A percentile compares a stretch with the other conserved stretches of the same genome.
phyloP scores from a whole-genome alignment of 1,284 basidiomycete genomes.

The Tausonia pullulans region DNA sequence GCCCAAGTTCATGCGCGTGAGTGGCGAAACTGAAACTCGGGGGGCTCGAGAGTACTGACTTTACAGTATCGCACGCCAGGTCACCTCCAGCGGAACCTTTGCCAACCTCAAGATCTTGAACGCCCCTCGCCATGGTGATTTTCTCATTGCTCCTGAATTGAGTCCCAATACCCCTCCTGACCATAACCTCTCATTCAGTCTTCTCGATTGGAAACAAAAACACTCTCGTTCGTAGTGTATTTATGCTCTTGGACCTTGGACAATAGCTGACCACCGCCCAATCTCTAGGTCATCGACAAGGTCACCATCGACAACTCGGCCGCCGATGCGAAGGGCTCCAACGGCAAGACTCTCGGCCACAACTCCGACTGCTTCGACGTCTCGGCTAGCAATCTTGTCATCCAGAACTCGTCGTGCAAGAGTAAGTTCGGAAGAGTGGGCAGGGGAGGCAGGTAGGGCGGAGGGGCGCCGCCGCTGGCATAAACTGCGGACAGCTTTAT shows the following conservation, averaged over 20 bases:
- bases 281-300: not conserved
- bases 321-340: conserved; percentile 1
- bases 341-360: conserved; percentile 9
- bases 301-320: conserved; percentile 15
- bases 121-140: not conserved
- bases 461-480: too few relatives aligned
- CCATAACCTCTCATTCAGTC: conserved; percentile 1
- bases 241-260: not conserved
- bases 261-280: not conserved
- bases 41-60: too few relatives aligned
- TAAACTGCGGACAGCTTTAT: not conserved
- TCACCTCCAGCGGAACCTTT: conserved; percentile 17
- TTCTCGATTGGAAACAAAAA: conserved; percentile 12
- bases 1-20: not conserved
- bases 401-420: conserved; percentile 7
- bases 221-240: not conserved
- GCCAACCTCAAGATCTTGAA: conserved; percentile 12
- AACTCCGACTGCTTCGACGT: conserved; percentile 16
- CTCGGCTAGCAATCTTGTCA: conserved; percentile 8
- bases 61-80: conserved; percentile 1
- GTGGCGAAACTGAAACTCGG: too few relatives aligned
- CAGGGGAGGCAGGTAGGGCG: too few relatives aligned
- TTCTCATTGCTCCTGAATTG: not conserved
- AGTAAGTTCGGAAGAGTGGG: not conserved
- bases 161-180: too few relatives aligned